A percentile compares a stretch with the other conserved stretches of the same genome.
Evolutionary conservation across 495 filamentous ascomycete genomes (phyloP).

Genomic region (Neurospora cerealis): DNA sequence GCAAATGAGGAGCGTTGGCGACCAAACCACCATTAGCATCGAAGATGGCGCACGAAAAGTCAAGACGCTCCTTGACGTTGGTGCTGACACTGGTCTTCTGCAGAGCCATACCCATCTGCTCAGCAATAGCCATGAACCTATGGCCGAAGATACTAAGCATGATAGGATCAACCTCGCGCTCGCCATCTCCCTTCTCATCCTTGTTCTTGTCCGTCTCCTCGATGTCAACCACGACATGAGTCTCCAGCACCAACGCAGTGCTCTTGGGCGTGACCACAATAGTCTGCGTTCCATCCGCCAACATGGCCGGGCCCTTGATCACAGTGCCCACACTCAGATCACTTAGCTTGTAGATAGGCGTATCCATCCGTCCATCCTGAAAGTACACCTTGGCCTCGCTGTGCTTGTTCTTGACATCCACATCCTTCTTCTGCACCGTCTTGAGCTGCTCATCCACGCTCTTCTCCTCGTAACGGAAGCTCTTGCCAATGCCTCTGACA

Average conservation of each 20-base stretch:
- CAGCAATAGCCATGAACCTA: conserved; percentile 97
- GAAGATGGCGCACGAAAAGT: conserved; percentile 95
- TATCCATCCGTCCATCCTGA: conserved; percentile 64
- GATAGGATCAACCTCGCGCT: conserved; percentile 68
- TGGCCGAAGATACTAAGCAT: conserved; percentile 94
- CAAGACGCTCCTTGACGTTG: conserved; percentile 94
- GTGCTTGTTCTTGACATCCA: conserved; percentile 45
- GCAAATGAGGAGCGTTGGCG: conserved; percentile 90
- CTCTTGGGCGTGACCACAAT: conserved; percentile 82
- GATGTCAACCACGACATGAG: conserved; percentile 64
- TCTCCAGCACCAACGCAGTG: conserved; percentile 61
- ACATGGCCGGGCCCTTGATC: conserved; percentile 75
- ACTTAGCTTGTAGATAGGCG: conserved; percentile 76
- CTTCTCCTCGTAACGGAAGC: conserved; percentile 65
- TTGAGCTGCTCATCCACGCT: conserved; percentile 72
- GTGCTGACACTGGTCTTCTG: conserved; percentile 97
- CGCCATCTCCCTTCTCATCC: conserved; percentile 30
- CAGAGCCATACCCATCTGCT: conserved; percentile 92
- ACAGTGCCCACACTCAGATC: conserved; percentile 67
- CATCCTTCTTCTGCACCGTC: conserved; percentile 42
- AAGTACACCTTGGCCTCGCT: conserved; percentile 55
- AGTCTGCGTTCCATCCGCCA: conserved; percentile 93
- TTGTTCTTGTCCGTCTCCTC: conserved; percentile 48
- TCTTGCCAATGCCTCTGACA: conserved; percentile 80
- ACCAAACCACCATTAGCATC: conserved; percentile 85